Conservation (phyloP, 306 rosid genomes). For the Coriaria nepalensis region DNA sequence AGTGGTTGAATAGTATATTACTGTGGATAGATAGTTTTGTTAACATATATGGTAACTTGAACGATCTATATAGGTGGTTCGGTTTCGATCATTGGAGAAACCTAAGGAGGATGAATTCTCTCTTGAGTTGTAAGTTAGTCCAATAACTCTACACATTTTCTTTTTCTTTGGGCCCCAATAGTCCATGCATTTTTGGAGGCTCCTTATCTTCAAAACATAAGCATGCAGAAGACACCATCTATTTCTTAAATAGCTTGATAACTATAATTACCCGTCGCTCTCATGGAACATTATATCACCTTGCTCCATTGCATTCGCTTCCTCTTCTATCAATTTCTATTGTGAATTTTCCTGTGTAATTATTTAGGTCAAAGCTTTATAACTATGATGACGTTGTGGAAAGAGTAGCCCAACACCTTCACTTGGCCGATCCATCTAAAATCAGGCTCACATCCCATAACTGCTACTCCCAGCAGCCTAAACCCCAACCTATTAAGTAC, state of each 20-base stretch:
- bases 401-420: conserved; percentile 49
- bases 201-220: too few species aligned
- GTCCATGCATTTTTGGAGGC: too few species aligned
- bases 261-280: too few species aligned
- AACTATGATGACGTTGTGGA: conserved; percentile 61
- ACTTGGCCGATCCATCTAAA: conserved; percentile 66
- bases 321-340: not conserved
- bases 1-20: too few species aligned
- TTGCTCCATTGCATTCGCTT: not conserved
- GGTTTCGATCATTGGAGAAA: conserved; percentile 67
- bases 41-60: not conserved
- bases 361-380: conserved; percentile 45
- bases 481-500: conserved; percentile 71
- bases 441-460: conserved; percentile 78
- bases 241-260: too few species aligned
- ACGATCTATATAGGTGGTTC: conserved; percentile 52
- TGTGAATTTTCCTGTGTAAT: not conserved
- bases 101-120: conserved; percentile 86
- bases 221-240: too few species aligned
- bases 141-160: too few species aligned
- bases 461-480: conserved; percentile 85
- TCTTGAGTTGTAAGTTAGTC: conserved; percentile 57
- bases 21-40: too few species aligned
- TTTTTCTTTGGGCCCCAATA: too few species aligned
- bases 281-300: too few species aligned